phyloP scores from a whole-genome alignment of 2,329 filamentous ascomycete genomes.

The Phaeoacremonium minimum region DNA sequence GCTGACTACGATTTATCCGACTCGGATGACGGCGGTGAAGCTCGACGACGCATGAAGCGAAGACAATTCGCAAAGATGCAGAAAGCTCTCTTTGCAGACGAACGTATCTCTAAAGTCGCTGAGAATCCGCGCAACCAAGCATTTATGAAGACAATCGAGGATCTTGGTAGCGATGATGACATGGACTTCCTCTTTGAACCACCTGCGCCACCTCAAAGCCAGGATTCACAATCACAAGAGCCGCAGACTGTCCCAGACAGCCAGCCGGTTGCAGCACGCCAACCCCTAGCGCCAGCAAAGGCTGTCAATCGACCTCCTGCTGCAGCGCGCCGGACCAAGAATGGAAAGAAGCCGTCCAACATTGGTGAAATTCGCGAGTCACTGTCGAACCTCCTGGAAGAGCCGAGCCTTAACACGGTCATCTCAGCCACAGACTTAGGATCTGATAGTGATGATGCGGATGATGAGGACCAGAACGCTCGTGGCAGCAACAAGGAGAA shows the following conservation, averaged over 20 bases:
- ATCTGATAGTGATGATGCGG: slow-evolving; percentile 49
- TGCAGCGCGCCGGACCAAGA: slow-evolving; percentile 57
- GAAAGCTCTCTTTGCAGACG: slow-evolving; percentile 80
- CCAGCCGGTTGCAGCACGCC: slow-evolving; percentile 38
- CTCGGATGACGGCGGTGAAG: slow-evolving; percentile 81
- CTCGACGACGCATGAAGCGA: slow-evolving; percentile 74
- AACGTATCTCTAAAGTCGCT: slow-evolving; percentile 85
- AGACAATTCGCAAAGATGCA: slow-evolving; percentile 89
- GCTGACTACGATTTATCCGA: slow-evolving; percentile 83
- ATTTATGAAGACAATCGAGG: slow-evolving; percentile 86
- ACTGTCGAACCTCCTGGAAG: slow-evolving; percentile 77
- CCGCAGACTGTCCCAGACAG: slow-evolving; percentile 42
- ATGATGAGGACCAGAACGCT: slow-evolving; percentile 41
- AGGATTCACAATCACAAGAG: slow-evolving; percentile 15
- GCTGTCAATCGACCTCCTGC: slow-evolving; percentile 46
- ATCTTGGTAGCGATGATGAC: slow-evolving; percentile 71
- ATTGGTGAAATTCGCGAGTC: slow-evolving; percentile 80
- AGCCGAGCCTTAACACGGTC: slow-evolving; percentile 48
- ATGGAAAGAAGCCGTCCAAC: slow-evolving; percentile 64
- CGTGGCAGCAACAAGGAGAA: slow-evolving; percentile 46
- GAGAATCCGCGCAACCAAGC: slow-evolving; percentile 85
- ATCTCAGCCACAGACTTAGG: slow-evolving; percentile 43
- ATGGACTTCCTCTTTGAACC: slow-evolving; percentile 62
- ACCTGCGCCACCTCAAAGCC: slow-evolving; percentile 28
- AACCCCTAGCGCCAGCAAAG: slow-evolving; percentile 32